A percentile compares a stretch with the other conserved stretches of the same genome.
Conservation (phyloP, 345 rosid genomes). For the Euphorbia tirucalli region DNA sequence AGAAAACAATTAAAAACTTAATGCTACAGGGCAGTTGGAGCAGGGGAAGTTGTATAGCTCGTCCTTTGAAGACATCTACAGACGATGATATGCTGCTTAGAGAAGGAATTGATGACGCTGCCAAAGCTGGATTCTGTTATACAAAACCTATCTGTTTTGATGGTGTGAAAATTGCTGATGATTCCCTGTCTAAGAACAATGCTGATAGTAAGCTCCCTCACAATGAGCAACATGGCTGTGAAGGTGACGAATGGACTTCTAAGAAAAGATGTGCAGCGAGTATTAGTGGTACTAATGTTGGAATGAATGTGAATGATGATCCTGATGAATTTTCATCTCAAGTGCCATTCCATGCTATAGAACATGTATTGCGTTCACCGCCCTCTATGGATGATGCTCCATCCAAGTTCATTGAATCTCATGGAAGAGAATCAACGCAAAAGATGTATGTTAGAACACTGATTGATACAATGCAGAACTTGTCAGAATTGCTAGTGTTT, state of each 20-base stretch:
- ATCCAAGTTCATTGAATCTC: slow-evolving; percentile 20
- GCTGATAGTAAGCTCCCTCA: slow-evolving; percentile 24
- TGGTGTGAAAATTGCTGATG: slow-evolving; percentile 25
- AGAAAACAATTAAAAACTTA: slow-evolving; percentile 24
- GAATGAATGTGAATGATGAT: slow-evolving; percentile 30
- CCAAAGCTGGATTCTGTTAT: slow-evolving; percentile 21
- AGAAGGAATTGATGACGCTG: slow-evolving; percentile 25
- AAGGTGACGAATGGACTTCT: slow-evolving; percentile 26
- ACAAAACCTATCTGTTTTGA: slow-evolving; percentile 17
- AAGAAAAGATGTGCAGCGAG: slow-evolving; percentile 15
- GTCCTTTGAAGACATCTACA: slow-evolving; percentile 24
- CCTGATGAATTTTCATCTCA: slow-evolving; percentile 37
- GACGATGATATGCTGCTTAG: slow-evolving; percentile 10
- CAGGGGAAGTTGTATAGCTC: slow-evolving; percentile 13
- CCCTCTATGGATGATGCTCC: slow-evolving; percentile 38
- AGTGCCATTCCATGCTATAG: slow-evolving; percentile 36
- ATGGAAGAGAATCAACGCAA: slow-evolving; percentile 24
- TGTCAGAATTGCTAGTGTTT: slow-evolving; percentile 69
- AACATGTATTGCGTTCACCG: slow-evolving; percentile 33
- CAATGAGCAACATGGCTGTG: slow-evolving; percentile 26
- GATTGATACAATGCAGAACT: slow-evolving; percentile 53
- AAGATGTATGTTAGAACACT: slow-evolving; percentile 34
- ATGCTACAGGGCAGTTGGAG: slow-evolving; percentile 15
- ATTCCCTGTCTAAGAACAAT: slow-evolving; percentile 22
- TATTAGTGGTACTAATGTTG: slow-evolving; percentile 20